Conservation (phyloP, 163 green algal species). For the Scenedesmus sp. region DNA sequence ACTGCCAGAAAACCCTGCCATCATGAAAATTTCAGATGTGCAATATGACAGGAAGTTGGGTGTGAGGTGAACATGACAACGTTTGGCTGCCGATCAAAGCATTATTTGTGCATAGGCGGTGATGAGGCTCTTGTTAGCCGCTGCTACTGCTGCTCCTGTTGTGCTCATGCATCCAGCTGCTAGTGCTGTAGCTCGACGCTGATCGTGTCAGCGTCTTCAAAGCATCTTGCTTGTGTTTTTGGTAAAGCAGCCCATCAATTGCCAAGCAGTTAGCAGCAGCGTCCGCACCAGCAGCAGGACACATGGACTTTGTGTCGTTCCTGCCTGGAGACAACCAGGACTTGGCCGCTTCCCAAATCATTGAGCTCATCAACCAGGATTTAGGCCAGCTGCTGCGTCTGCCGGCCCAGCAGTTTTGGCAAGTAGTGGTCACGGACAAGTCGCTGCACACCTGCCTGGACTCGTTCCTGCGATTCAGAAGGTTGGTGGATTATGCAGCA, state of each 20-base stretch:
- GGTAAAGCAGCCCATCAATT: neutral
- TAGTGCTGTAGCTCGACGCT: neutral
- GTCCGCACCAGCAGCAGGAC: neutral
- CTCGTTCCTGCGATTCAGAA: conserved; percentile 67
- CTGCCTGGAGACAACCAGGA: conserved; percentile 51
- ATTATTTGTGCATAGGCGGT: no score
- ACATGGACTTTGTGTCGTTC: conserved; percentile 37
- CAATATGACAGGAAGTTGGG: no score
- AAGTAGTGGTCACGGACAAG: conserved; percentile 50
- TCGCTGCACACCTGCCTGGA: conserved; percentile 68
- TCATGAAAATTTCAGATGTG: no score
- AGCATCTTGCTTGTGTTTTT: neutral
- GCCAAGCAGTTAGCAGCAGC: neutral
- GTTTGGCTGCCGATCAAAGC: no score
- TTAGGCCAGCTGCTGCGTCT: conserved; percentile 55
- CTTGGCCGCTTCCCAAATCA: neutral
- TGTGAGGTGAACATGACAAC: no score
- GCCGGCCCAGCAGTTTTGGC: conserved; percentile 66
- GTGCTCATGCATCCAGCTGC: neutral
- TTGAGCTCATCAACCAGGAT: conserved; percentile 54
- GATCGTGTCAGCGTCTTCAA: neutral
- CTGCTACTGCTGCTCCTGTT: neutral
- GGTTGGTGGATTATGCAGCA: conserved; percentile 43
- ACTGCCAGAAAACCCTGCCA: neutral
- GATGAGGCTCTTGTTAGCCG: no score